Conservation (phyloP, 2,329 filamentous ascomycete species). For the Cladosporium sphaerospermum region DNA sequence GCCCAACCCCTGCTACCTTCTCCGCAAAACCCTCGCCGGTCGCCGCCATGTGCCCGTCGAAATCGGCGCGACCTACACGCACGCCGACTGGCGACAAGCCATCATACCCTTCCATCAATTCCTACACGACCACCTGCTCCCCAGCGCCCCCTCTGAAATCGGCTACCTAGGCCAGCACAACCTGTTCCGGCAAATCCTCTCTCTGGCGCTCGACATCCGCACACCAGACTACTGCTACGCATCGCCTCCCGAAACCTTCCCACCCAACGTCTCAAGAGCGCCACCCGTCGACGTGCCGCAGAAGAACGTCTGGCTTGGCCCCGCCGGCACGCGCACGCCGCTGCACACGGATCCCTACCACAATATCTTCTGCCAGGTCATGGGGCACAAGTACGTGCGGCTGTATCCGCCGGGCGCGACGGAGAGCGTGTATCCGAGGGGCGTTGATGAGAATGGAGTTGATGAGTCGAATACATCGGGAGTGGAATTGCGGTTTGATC, state of each 20-base stretch:
- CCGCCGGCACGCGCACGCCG: constrained; percentile 79
- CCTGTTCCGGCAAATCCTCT: constrained; percentile 75
- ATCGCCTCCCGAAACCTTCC: constrained; percentile 50
- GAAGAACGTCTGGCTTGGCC: constrained; percentile 91
- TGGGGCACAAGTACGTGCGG: constrained; percentile 86
- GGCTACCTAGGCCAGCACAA: constrained; percentile 92
- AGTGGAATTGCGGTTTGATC: constrained; percentile 54
- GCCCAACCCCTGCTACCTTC: constrained; percentile 67
- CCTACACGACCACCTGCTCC: constrained; percentile 54
- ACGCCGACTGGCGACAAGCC: constrained; percentile 75
- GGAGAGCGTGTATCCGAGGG: constrained; percentile 53
- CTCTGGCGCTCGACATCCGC: constrained; percentile 65
- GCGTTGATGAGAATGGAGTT: constrained; percentile 59
- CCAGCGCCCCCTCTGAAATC: constrained; percentile 29
- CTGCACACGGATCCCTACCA: constrained; percentile 92
- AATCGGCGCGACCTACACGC: constrained; percentile 74
- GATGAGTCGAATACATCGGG: constrained; percentile 89
- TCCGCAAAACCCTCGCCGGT: constrained; percentile 67
- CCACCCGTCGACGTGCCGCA: constrained; percentile 49
- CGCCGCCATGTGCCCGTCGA: constrained; percentile 79
- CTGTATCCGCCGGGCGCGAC: constrained; percentile 68
- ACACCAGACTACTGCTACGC: constrained; percentile 83
- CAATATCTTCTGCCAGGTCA: constrained; percentile 83
- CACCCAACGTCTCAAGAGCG: constrained; percentile 15
- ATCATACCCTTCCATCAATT: constrained; percentile 72